These are phyloP conservation scores for Entomortierella parvispora DNA, from an alignment of 192 early-diverging fungal genomes.

Conservation along the genomic window DNA sequence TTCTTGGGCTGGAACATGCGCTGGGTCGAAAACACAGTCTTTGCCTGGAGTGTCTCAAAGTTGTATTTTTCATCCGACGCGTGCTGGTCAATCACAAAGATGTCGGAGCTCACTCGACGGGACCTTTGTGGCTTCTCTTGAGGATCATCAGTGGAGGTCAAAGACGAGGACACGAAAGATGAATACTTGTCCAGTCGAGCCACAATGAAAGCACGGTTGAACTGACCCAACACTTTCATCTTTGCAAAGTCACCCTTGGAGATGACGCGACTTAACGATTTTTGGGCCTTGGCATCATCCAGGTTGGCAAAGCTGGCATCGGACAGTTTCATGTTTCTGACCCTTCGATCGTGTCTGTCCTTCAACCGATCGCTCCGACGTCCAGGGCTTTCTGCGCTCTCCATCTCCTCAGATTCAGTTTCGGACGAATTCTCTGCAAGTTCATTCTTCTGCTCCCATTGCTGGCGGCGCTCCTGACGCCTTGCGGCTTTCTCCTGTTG, in stretches of 20 bases:
- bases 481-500: slow-evolving; percentile 9
- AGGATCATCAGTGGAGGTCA: background rate
- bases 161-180: background rate
- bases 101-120: slow-evolving; percentile 58
- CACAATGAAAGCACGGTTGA: slow-evolving; percentile 97
- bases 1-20: slow-evolving; percentile 71
- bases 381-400: slow-evolving; percentile 20
- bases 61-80: slow-evolving; percentile 98
- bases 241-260: slow-evolving; percentile 80
- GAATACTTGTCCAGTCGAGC: slow-evolving; percentile 63
- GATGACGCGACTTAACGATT: slow-evolving; percentile 65
- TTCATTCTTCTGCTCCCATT: too few relatives aligned
- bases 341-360: slow-evolving; percentile 1
- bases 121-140: background rate
- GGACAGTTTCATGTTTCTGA: slow-evolving; percentile 12
- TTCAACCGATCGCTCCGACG: slow-evolving; percentile 2
- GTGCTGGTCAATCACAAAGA: slow-evolving; percentile 98
- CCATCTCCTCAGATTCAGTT: slow-evolving; percentile 10
- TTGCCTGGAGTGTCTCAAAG: slow-evolving; percentile 84
- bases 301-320: slow-evolving; percentile 55
- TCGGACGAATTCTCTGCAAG: too few relatives aligned
- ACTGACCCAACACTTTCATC: slow-evolving; percentile 94
- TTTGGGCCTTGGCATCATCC: slow-evolving; percentile 59
- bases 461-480: background rate
- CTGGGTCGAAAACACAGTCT: slow-evolving; percentile 71